These are phyloP conservation scores for Lasiosphaeriaceae sp. DNA, from an alignment of 495 filamentous ascomycete genomes.

Conservation along the genomic window DNA sequence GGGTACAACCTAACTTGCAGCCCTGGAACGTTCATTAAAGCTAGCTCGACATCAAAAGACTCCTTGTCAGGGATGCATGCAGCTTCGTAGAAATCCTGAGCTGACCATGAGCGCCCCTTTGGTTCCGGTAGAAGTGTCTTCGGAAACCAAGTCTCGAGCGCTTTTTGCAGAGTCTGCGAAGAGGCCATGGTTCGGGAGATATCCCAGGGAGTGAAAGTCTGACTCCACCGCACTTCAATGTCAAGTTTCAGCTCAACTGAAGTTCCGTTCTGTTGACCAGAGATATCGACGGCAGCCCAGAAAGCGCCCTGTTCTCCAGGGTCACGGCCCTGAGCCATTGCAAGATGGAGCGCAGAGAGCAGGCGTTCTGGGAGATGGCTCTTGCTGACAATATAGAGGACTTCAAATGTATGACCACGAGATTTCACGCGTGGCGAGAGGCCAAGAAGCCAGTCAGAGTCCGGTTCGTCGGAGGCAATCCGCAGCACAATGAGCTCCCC, in stretches of 20 bases:
- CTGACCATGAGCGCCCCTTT: slow-evolving; percentile 18
- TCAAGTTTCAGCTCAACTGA: slow-evolving; percentile 10
- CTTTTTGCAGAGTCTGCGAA: slow-evolving; percentile 17
- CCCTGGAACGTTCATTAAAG: slow-evolving; percentile 20
- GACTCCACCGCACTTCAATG: slow-evolving; percentile 25
- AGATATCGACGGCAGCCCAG: slow-evolving; percentile 19
- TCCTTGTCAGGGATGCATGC: slow-evolving; percentile 34
- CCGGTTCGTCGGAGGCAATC: background rate
- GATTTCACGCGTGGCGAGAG: slow-evolving; percentile 14
- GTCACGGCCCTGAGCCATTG: slow-evolving; percentile 3
- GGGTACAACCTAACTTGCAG: slow-evolving; percentile 38
- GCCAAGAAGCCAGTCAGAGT: slow-evolving; percentile 6
- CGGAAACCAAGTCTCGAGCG: slow-evolving; percentile 27
- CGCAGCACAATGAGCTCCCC: slow-evolving; percentile 8
- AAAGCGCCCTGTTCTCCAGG: slow-evolving; percentile 18
- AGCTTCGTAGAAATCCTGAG: slow-evolving; percentile 44
- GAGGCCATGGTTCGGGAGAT: slow-evolving; percentile 1
- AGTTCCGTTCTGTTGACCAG: slow-evolving; percentile 14
- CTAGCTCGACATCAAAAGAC: slow-evolving; percentile 13
- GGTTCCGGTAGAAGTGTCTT: background rate
- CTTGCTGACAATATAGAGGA: slow-evolving; percentile 5
- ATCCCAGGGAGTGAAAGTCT: slow-evolving; percentile 13
- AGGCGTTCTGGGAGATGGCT: slow-evolving; percentile 1
- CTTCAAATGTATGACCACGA: slow-evolving; percentile 1
- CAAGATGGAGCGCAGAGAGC: slow-evolving; percentile 11